A percentile compares a stretch with the other conserved stretches of the same genome.
Conservation (phyloP, 805 yeast species). For the Candida pini region DNA sequence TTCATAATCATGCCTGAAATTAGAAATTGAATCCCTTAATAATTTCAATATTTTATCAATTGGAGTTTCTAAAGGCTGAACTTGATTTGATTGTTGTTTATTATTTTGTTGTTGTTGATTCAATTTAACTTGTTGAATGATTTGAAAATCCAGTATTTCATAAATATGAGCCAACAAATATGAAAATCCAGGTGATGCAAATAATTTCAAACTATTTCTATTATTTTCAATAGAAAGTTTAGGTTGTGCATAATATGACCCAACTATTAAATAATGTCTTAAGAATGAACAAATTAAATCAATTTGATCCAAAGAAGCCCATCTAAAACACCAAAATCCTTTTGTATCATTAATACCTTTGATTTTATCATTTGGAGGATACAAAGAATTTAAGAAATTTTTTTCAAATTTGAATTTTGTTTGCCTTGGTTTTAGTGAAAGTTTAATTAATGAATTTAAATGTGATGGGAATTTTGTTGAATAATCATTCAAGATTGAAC, state of each 20-base stretch:
- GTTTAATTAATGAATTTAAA: constrained; percentile 18
- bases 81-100: not conserved
- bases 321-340: constrained; percentile 58
- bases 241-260: constrained; percentile 18
- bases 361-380: constrained; percentile 33
- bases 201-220: constrained; percentile 12
- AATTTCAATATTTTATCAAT: constrained; percentile 29
- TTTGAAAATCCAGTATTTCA: constrained; percentile 30
- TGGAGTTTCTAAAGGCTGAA: constrained; percentile 15
- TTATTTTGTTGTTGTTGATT: constrained; percentile 4
- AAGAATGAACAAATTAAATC: constrained; percentile 57
- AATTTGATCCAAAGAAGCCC: constrained; percentile 48
- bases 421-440: constrained; percentile 17
- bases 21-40: constrained; percentile 31
- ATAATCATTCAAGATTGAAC: constrained; percentile 7
- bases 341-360: constrained; percentile 49
- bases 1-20: constrained; percentile 27
- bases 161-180: constrained; percentile 40
- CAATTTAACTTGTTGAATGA: constrained; percentile 10
- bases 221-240: constrained; percentile 7
- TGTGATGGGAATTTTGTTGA: constrained; percentile 19
- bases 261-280: constrained; percentile 45
- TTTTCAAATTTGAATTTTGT: constrained; percentile 24
- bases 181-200: constrained; percentile 40
- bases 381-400: constrained; percentile 30